Conservation (phyloP, 2,329 filamentous ascomycete species). For the Grosmannia penicillata region DNA sequence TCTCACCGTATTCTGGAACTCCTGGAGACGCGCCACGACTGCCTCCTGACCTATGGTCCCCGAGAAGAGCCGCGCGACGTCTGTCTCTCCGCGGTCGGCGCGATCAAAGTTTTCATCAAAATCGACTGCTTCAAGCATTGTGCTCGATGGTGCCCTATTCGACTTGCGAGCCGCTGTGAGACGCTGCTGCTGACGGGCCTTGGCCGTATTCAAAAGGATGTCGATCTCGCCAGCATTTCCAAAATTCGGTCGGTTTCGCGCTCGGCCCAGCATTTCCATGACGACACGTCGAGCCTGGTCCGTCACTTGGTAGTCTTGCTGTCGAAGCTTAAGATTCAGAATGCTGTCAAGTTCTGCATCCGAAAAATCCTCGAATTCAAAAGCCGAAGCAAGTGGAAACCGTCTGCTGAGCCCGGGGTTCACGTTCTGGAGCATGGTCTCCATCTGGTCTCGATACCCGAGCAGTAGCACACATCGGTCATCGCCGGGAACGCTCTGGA, state of each 20-base stretch:
- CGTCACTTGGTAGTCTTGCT: slow-evolving; percentile 37
- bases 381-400: slow-evolving; percentile 49
- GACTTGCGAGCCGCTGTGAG: slow-evolving; percentile 8
- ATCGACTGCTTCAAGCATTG: slow-evolving; percentile 24
- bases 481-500: slow-evolving; percentile 55
- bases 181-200: slow-evolving; percentile 22
- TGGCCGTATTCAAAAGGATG: slow-evolving; percentile 45
- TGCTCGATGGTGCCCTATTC: slow-evolving; percentile 9
- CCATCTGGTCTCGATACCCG: slow-evolving; percentile 57
- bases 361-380: slow-evolving; percentile 54
- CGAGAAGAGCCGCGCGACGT: slow-evolving; percentile 38
- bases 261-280: slow-evolving; percentile 43
- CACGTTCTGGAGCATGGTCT: slow-evolving; percentile 56
- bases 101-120: slow-evolving; percentile 48
- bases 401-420: slow-evolving; percentile 56
- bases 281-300: slow-evolving; percentile 36
- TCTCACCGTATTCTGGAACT: slow-evolving; percentile 35
- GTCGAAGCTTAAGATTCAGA: slow-evolving; percentile 45
- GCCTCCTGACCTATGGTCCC: slow-evolving; percentile 43
- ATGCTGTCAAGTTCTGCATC: slow-evolving; percentile 43
- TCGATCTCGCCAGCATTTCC: slow-evolving; percentile 65
- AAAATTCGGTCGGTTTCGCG: slow-evolving; percentile 49
- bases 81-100: slow-evolving; percentile 26
- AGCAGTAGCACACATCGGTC: slow-evolving; percentile 59
- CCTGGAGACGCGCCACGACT: slow-evolving; percentile 35